Conservation (phyloP, 306 rosid species). For the Fragaria vesca region DNA sequence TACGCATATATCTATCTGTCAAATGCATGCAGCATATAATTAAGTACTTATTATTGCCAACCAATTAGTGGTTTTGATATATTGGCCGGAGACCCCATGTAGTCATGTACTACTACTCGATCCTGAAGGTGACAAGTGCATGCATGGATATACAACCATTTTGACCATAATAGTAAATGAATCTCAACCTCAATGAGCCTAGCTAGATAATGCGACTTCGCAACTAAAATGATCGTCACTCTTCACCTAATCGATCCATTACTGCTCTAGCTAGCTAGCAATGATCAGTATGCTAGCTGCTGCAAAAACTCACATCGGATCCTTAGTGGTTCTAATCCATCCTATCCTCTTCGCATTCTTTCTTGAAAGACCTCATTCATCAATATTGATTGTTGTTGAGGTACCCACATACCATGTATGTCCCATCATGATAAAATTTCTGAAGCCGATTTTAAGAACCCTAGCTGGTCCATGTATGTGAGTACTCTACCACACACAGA, state of each 20-base stretch:
- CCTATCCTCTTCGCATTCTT: background rate
- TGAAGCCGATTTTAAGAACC: background rate
- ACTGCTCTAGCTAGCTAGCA: background rate
- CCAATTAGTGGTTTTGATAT: background rate
- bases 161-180: slow-evolving; percentile 3
- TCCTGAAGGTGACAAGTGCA: slow-evolving; percentile 11
- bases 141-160: background rate
- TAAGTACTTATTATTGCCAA: background rate
- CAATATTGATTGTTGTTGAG: slow-evolving; percentile 4
- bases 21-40: background rate
- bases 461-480: background rate
- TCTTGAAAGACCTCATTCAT: slow-evolving; percentile 2
- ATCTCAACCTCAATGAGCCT: background rate
- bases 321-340: background rate
- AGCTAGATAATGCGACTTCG: background rate
- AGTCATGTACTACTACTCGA: background rate
- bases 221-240: slow-evolving; percentile 15
- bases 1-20: background rate
- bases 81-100: background rate
- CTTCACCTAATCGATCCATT: slow-evolving; percentile 19
- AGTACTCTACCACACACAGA: background rate
- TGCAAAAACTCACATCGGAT: background rate
- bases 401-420: background rate
- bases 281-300: background rate
- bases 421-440: background rate